These are phyloP conservation scores for Cyberlindnera japonica DNA, from an alignment of 805 yeast genomes.

Conservation along the genomic window DNA sequence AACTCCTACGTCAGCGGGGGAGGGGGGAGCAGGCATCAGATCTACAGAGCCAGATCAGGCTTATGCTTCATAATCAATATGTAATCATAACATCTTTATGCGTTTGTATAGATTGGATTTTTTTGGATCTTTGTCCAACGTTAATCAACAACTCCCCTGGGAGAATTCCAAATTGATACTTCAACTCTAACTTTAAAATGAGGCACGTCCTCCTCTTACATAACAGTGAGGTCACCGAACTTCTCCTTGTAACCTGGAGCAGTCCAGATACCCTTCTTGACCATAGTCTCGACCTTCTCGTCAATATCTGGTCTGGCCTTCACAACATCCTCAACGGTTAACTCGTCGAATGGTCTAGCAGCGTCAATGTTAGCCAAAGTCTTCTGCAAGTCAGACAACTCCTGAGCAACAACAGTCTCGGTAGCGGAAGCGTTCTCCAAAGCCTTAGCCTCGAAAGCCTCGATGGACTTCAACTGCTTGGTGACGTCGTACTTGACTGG, in stretches of 20 bases:
- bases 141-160: constrained; percentile 5
- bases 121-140: no score
- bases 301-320: constrained; percentile 97
- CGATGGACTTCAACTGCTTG: constrained; percentile 87
- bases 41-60: no score
- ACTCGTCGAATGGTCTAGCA: constrained; percentile 97
- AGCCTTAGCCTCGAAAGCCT: constrained; percentile 92
- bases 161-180: constrained; percentile 1
- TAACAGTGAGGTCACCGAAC: constrained; percentile 94
- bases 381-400: constrained; percentile 78
- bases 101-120: constrained; percentile 10
- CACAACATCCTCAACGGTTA: constrained; percentile 91
- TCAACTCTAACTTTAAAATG: constrained; percentile 1
- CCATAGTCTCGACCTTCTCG: constrained; percentile 91
- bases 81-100: constrained; percentile 18
- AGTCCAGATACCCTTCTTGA: constrained; percentile 94
- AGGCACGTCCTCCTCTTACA: no score
- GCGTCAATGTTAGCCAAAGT: constrained; percentile 91
- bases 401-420: constrained; percentile 82
- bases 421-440: constrained; percentile 92
- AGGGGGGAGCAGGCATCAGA: no score
- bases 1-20: no score
- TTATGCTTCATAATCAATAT: constrained; percentile 12
- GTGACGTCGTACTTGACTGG: constrained; percentile 84
- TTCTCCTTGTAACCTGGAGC: constrained; percentile 98